A percentile compares a stretch with the other conserved stretches of the same genome.
phyloP scores from a whole-genome alignment of 2,329 filamentous ascomycete genomes.

The Pestalotiopsis fici region DNA sequence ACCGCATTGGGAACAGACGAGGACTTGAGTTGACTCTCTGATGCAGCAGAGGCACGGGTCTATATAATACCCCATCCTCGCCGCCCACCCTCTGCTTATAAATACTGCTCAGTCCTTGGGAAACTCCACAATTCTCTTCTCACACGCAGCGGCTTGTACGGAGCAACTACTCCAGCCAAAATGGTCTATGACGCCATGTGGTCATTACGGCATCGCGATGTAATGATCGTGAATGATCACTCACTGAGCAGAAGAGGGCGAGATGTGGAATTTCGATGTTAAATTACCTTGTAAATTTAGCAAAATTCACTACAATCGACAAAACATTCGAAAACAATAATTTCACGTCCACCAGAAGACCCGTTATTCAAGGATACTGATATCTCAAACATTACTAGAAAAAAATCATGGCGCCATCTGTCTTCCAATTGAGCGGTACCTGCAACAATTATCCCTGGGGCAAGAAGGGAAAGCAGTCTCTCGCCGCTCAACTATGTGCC shows the following conservation, averaged over 20 bases:
- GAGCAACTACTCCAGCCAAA: neutral
- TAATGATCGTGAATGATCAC: neutral
- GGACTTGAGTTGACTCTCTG: neutral
- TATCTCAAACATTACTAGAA: neutral
- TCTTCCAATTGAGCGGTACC: constrained; percentile 48
- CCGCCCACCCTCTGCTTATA: neutral
- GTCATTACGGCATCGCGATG: constrained; percentile 4
- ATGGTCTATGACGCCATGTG: constrained; percentile 11
- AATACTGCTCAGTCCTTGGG: neutral
- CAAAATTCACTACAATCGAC: neutral
- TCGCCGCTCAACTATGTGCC: constrained; percentile 65
- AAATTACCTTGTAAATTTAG: neutral
- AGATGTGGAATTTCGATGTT: neutral
- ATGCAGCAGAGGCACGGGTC: neutral
- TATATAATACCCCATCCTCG: neutral
- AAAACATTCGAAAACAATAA: neutral
- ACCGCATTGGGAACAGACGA: neutral
- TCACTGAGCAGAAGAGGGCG: neutral
- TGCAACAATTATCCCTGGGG: constrained; percentile 71
- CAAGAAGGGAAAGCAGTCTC: constrained; percentile 64
- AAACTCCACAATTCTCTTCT: neutral
- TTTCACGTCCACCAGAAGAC: too few species aligned
- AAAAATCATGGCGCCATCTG: constrained; percentile 23
- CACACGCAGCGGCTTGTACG: neutral
- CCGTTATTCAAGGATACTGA: neutral